Conservation (phyloP, 2,329 filamentous ascomycete species). For the Cryphonectria naterciae region DNA sequence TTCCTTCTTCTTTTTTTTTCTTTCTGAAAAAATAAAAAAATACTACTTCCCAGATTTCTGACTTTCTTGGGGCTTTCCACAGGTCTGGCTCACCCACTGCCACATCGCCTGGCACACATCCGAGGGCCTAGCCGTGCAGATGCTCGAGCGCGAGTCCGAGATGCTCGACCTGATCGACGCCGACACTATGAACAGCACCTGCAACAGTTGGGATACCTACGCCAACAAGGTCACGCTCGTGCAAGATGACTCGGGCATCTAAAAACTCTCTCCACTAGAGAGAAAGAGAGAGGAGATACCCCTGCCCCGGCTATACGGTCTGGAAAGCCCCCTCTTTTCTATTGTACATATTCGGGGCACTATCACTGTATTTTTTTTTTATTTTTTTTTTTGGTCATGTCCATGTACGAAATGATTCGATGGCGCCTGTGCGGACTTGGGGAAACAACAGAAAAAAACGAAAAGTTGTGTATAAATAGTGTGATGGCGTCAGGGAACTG, state of each 20-base stretch:
- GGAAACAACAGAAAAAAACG: neutral
- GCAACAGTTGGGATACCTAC: conserved; percentile 22
- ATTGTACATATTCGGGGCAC: neutral
- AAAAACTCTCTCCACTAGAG: neutral
- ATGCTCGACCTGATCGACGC: conserved; percentile 29
- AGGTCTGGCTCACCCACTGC: conserved; percentile 38
- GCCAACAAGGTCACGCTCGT: neutral
- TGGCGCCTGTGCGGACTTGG: neutral
- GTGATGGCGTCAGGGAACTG: neutral
- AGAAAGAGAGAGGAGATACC: neutral
- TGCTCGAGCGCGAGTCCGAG: conserved; percentile 38
- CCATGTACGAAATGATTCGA: neutral
- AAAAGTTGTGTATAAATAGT: neutral
- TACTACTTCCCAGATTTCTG: neutral
- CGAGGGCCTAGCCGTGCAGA: conserved; percentile 42
- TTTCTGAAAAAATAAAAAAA: too few relatives aligned
- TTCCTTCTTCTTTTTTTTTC: too few relatives aligned
- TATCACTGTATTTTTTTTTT: neutral
- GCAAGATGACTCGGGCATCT: conserved; percentile 24
- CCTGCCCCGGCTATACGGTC: neutral
- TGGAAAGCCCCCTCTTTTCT: neutral
- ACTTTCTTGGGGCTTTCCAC: neutral
- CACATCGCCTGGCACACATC: conserved; percentile 41
- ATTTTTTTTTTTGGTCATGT: neutral
- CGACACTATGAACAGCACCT: conserved; percentile 16